phyloP scores from a whole-genome alignment of 148 eudicot genomes.

The Diospyros lotus region DNA sequence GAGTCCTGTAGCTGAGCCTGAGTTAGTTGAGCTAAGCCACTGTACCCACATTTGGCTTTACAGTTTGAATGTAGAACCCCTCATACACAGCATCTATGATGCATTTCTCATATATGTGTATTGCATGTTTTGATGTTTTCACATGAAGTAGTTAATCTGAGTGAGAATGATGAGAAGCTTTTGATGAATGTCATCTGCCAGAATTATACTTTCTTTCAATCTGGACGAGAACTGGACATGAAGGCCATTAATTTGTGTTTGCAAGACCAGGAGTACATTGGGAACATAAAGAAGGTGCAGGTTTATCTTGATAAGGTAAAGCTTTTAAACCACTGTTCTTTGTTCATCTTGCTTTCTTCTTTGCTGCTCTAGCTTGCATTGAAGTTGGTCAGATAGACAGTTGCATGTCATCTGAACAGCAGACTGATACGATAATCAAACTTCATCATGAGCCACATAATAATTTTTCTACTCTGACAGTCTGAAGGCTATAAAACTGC shows the following conservation, averaged over 20 bases:
- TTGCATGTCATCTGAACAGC: not conserved
- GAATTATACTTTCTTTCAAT: slow-evolving; percentile 7
- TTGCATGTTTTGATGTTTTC: not conserved
- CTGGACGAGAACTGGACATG: slow-evolving; percentile 4
- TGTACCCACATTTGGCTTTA: no score
- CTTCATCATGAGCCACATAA: no score
- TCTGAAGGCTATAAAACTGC: no score
- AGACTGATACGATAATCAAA: no score
- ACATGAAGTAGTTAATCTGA: not conserved
- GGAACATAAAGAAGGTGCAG: slow-evolving; percentile 27
- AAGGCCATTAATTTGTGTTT: not conserved
- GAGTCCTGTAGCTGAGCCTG: no score
- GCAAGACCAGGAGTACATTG: slow-evolving; percentile 18
- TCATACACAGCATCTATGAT: not conserved
- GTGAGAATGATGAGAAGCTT: not conserved
- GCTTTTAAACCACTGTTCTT: not conserved
- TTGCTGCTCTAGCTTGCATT: not conserved
- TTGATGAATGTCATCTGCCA: slow-evolving; percentile 8
- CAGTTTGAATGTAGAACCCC: no score
- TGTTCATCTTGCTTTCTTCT: not conserved
- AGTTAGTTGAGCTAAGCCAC: no score
- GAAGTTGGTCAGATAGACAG: not conserved
- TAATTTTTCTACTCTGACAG: no score
- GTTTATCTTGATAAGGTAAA: slow-evolving; percentile 29
- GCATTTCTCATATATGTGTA: not conserved